phyloP scores from a whole-genome alignment of 2,329 filamentous ascomycete species.

The Fusarium sp. region DNA sequence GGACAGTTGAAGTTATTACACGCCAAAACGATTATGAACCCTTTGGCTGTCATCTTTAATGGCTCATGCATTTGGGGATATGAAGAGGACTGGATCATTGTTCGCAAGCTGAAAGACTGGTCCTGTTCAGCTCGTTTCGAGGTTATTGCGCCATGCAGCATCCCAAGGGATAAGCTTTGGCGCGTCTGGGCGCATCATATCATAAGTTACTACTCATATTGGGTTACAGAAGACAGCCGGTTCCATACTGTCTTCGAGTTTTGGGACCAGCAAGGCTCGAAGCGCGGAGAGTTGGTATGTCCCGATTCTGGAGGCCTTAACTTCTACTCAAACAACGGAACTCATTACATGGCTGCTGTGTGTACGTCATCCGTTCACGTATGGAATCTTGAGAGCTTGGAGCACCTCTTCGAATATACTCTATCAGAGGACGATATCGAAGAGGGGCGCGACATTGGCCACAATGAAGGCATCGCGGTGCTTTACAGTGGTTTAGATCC shows the following conservation, averaged over 20 bases:
- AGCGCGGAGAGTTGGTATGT: constrained; percentile 1
- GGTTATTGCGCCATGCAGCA: neutral
- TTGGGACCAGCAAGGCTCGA: constrained; percentile 12
- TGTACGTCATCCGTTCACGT: neutral
- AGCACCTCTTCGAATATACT: neutral
- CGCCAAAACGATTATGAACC: neutral
- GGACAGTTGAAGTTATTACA: neutral
- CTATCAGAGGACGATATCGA: neutral
- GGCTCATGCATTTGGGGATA: neutral
- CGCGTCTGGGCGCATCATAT: neutral
- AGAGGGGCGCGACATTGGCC: neutral
- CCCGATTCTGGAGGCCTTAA: too few species aligned
- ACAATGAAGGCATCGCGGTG: neutral
- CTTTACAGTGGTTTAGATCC: neutral
- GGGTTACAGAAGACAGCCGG: neutral
- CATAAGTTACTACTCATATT: neutral
- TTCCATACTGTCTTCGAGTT: constrained; percentile 6
- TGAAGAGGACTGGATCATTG: neutral
- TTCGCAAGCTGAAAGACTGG: constrained; percentile 16
- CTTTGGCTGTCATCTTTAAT: neutral
- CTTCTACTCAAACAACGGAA: neutral
- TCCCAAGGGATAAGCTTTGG: neutral
- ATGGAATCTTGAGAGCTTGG: constrained; percentile 14
- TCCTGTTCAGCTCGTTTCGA: constrained; percentile 3
- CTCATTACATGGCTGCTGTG: neutral